phyloP scores from a whole-genome alignment of 306 rosid species.

The Chamaecrista fasciculata region DNA sequence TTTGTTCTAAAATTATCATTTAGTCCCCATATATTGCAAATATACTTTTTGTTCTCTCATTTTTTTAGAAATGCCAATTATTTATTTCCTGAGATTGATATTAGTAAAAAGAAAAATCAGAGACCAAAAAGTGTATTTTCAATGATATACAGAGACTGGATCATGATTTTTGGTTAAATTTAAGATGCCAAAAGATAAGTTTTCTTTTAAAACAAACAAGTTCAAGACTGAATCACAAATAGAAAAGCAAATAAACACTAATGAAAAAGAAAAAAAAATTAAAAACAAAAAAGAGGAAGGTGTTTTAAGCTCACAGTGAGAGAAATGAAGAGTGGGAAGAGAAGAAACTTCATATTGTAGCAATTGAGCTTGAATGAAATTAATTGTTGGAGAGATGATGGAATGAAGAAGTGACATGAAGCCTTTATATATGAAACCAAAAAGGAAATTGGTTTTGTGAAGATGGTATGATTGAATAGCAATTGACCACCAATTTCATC shows the following conservation, averaged over 20 bases:
- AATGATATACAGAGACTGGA: too few species aligned
- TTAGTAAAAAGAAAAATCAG: too few species aligned
- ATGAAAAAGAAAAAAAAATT: too few species aligned
- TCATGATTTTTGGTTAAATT: too few species aligned
- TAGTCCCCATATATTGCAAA: too few species aligned
- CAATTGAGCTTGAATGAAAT: constrained; percentile 1
- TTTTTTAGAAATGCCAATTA: too few species aligned
- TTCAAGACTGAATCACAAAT: not conserved
- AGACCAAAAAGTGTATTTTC: too few species aligned
- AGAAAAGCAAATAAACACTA: not conserved
- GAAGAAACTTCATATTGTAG: constrained; percentile 43
- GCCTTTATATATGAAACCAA: constrained; percentile 5
- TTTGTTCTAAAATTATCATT: too few species aligned
- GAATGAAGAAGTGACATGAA: constrained; percentile 1
- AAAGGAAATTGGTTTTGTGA: not conserved
- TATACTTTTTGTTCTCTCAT: too few species aligned
- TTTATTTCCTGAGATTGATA: too few species aligned
- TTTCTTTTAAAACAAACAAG: not conserved
- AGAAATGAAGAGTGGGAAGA: constrained; percentile 34
- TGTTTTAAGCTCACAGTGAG: constrained; percentile 44
- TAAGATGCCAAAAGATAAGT: too few species aligned
- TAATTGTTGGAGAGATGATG: not conserved
- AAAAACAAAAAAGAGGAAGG: not conserved
- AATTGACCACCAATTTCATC: constrained; percentile 15
- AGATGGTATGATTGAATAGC: not conserved